phyloP scores from a whole-genome alignment of 1,284 basidiomycete species.

The Puccinia sorghi region DNA sequence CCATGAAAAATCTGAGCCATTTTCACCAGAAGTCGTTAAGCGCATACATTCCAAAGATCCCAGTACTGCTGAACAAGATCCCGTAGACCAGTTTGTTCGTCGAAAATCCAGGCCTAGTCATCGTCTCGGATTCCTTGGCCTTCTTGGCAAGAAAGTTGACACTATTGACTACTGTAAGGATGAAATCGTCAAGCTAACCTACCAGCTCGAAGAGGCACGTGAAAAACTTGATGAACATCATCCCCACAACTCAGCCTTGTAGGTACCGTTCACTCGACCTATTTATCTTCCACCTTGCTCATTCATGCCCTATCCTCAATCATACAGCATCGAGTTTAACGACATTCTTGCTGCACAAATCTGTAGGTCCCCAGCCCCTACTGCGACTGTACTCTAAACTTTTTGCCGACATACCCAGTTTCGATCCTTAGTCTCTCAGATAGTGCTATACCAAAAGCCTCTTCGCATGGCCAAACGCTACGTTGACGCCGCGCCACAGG shows the following conservation, averaged over 20 bases:
- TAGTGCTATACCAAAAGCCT: slow-evolving; percentile 55
- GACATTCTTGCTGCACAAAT: slow-evolving; percentile 87
- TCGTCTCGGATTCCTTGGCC: slow-evolving; percentile 65
- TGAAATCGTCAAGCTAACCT: slow-evolving; percentile 64
- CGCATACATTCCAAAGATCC: slow-evolving; percentile 1
- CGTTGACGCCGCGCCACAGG: slow-evolving; percentile 74
- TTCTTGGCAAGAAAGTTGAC: slow-evolving; percentile 80
- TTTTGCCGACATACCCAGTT: neutral
- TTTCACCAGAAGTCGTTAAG: neutral
- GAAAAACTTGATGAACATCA: slow-evolving; percentile 65
- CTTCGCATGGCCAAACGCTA: slow-evolving; percentile 66
- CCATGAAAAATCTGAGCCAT: neutral
- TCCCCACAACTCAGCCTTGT: slow-evolving; percentile 60
- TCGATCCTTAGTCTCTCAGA: slow-evolving; percentile 28
- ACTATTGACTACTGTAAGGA: slow-evolving; percentile 77
- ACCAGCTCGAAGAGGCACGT: slow-evolving; percentile 63
- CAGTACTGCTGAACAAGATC: neutral
- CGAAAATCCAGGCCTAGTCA: slow-evolving; percentile 73
- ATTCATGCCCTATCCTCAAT: slow-evolving; percentile 50
- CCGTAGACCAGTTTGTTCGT: slow-evolving; percentile 65
- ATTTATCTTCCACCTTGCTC: neutral
- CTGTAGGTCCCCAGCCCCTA: slow-evolving; percentile 59
- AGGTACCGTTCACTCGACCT: neutral
- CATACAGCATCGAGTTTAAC: slow-evolving; percentile 82
- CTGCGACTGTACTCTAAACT: neutral